phyloP scores from a whole-genome alignment of 2,329 filamentous ascomycete genomes.

The Calonectria pauciramosa region DNA sequence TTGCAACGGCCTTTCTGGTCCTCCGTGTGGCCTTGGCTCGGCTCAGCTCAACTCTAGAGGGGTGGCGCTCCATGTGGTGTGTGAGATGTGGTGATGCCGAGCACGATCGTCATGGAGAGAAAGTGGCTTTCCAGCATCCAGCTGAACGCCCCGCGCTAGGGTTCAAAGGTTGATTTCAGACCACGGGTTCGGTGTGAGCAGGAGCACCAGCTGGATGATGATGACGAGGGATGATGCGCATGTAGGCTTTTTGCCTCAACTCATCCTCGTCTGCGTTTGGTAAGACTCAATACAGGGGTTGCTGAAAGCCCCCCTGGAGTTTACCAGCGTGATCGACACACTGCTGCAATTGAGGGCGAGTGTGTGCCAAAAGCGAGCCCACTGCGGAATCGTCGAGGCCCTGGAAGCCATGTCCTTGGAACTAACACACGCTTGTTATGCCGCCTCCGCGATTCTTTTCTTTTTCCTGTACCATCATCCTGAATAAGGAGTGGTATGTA shows the following conservation, averaged over 20 bases:
- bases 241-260: background rate
- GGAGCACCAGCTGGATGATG: background rate
- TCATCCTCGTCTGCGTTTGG: background rate
- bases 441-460: background rate
- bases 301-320: background rate
- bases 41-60: slow-evolving; percentile 16
- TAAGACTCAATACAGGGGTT: background rate
- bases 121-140: slow-evolving; percentile 1
- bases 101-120: background rate
- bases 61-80: slow-evolving; percentile 14
- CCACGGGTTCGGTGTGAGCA: background rate
- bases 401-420: background rate
- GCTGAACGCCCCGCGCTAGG: slow-evolving; percentile 10
- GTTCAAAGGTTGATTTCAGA: background rate
- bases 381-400: background rate
- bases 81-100: slow-evolving; percentile 11
- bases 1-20: slow-evolving; percentile 16
- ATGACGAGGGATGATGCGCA: background rate
- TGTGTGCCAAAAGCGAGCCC: background rate
- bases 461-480: background rate
- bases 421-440: background rate
- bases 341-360: background rate
- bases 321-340: background rate
- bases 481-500: background rate
- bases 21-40: slow-evolving; percentile 1